Conservation (phyloP, 805 yeast species). For the Candida railenensis region DNA sequence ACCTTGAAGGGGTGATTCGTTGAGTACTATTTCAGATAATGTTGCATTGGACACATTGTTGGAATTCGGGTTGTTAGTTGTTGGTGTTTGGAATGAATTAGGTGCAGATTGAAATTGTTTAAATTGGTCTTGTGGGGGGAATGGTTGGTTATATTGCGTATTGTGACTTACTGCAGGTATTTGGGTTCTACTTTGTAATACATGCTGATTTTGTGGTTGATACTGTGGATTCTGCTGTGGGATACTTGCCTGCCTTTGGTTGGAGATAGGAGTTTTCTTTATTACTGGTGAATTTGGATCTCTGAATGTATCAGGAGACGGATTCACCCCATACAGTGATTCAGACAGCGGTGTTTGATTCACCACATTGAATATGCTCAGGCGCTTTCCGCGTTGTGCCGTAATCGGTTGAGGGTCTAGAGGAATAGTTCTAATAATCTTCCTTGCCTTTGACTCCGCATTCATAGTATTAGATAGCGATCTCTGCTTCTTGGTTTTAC, state of each 20-base stretch:
- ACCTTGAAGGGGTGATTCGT: conserved; percentile 25
- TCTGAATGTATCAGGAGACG: background rate
- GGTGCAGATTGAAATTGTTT: conserved; percentile 1
- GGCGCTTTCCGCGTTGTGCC: conserved; percentile 29
- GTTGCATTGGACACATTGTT: background rate
- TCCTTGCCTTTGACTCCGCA: conserved; percentile 72
- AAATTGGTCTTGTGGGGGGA: background rate
- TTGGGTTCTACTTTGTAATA: background rate
- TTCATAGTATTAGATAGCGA: conserved; percentile 54
- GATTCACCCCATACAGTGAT: background rate
- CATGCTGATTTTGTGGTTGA: background rate
- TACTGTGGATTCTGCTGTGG: background rate
- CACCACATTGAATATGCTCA: conserved; percentile 38
- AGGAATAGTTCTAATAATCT: conserved; percentile 75
- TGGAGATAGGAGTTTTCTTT: background rate
- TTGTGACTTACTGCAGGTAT: background rate
- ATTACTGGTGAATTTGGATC: background rate
- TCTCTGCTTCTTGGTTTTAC: conserved; percentile 38
- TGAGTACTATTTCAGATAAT: conserved; percentile 9
- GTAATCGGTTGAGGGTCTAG: conserved; percentile 80
- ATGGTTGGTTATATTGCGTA: conserved; percentile 4
- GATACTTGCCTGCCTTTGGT: conserved; percentile 1
- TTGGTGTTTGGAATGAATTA: background rate
- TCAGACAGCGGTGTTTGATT: conserved; percentile 20
- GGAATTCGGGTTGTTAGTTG: background rate